These are phyloP conservation scores for Limnomonas spitsbergensis DNA, from an alignment of 139 green algal species.

Conservation along the genomic window DNA sequence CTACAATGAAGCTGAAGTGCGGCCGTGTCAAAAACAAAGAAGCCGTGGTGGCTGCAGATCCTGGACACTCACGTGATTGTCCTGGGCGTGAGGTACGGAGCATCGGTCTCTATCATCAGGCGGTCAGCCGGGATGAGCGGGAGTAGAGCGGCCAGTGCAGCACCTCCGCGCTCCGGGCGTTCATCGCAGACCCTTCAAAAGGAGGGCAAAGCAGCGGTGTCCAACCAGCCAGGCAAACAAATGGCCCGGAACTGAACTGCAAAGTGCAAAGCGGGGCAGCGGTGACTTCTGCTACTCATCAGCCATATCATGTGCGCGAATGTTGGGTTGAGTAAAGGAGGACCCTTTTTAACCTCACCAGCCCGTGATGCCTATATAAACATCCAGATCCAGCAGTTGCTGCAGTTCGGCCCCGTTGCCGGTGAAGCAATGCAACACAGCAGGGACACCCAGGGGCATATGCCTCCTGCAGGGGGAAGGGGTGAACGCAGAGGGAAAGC, in stretches of 20 bases:
- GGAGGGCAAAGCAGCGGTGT: background rate
- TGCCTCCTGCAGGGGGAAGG: background rate
- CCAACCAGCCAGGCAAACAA: background rate
- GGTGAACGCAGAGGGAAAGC: background rate
- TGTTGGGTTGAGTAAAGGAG: background rate
- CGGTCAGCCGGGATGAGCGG: constrained; percentile 49
- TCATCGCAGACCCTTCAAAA: constrained; percentile 63
- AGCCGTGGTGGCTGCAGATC: no score
- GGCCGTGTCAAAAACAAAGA: no score
- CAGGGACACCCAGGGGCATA: constrained; percentile 3
- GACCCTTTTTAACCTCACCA: constrained; percentile 35
- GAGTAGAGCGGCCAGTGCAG: constrained; percentile 60
- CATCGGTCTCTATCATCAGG: constrained; percentile 78
- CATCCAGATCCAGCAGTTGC: background rate
- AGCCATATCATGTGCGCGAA: background rate
- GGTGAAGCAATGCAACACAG: constrained; percentile 12
- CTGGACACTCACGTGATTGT: constrained; percentile 52
- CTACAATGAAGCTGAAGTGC: no score
- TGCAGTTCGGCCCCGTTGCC: background rate
- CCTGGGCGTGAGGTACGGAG: constrained; percentile 65
- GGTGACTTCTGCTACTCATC: background rate
- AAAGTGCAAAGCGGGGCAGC: no score
- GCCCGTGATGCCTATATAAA: constrained; percentile 52
- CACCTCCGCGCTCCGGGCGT: constrained; percentile 56
- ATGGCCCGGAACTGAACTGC: no score